A percentile compares a stretch with the other conserved stretches of the same genome.
phyloP scores from a whole-genome alignment of 2,329 filamentous ascomycete species.

The Penicillium sp. region DNA sequence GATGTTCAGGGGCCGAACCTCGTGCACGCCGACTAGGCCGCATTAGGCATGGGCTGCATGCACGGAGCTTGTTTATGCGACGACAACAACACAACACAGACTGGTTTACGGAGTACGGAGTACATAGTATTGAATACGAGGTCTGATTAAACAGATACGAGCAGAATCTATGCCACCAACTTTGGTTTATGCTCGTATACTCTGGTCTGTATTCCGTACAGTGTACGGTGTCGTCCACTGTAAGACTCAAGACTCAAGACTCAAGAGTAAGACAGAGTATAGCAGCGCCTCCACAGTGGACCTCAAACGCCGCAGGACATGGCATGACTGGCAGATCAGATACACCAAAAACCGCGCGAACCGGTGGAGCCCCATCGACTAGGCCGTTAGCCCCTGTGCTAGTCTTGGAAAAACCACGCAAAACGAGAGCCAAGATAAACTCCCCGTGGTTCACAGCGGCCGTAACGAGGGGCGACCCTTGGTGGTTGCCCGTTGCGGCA shows the following conservation, averaged over 20 bases:
- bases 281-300: background rate
- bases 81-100: background rate
- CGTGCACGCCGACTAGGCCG: background rate
- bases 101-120: too few species aligned
- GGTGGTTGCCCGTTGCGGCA: background rate
- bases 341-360: background rate
- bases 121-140: too few species aligned
- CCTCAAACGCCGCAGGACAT: background rate
- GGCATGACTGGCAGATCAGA: background rate
- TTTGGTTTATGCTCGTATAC: too few species aligned
- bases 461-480: too few species aligned
- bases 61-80: background rate
- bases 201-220: too few species aligned
- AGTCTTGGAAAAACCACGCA: background rate
- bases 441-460: background rate
- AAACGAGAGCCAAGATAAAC: background rate
- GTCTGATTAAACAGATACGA: too few species aligned
- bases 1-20: background rate
- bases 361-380: constrained; percentile 1
- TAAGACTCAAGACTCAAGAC: too few species aligned
- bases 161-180: too few species aligned
- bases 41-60: background rate
- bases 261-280: too few species aligned
- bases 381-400: background rate
- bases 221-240: too few species aligned